These are phyloP conservation scores for Backusella westeae DNA, from an alignment of 192 early-diverging fungal species.

Conservation along the genomic window DNA sequence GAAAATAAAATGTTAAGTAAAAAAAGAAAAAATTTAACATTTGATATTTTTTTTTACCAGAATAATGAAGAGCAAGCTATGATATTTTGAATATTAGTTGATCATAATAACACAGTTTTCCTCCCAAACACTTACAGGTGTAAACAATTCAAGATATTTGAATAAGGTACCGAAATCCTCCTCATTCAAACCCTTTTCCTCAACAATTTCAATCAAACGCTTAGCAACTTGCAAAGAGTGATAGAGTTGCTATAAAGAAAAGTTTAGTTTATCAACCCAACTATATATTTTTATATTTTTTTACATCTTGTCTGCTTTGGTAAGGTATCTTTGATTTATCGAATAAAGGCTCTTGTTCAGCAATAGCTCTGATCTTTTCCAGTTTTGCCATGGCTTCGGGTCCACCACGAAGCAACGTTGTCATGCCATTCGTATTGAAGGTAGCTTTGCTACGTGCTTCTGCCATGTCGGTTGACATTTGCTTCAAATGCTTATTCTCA, in stretches of 20 bases:
- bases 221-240: slow-evolving; percentile 14
- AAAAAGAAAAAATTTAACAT: background rate
- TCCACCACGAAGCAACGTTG: slow-evolving; percentile 74
- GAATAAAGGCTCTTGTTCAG: slow-evolving; percentile 57
- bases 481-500: slow-evolving; percentile 5
- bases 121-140: slow-evolving; percentile 25
- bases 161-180: slow-evolving; percentile 27
- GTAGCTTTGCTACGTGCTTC: slow-evolving; percentile 65
- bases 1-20: slow-evolving; percentile 33
- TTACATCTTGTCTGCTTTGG: slow-evolving; percentile 32
- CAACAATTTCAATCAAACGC: slow-evolving; percentile 28
- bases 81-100: background rate
- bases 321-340: slow-evolving; percentile 39
- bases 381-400: slow-evolving; percentile 27
- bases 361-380: slow-evolving; percentile 41
- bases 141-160: slow-evolving; percentile 41
- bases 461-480: slow-evolving; percentile 45
- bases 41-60: slow-evolving; percentile 16
- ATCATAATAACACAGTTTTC: too few relatives aligned
- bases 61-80: slow-evolving; percentile 35
- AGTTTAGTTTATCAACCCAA: background rate
- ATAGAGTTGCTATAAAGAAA: slow-evolving; percentile 21
- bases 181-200: slow-evolving; percentile 36
- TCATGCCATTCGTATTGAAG: slow-evolving; percentile 72
- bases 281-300: slow-evolving; percentile 18